These are phyloP conservation scores for Massospora cicadina DNA, from an alignment of 371 early-diverging fungal species.

Conservation along the genomic window DNA sequence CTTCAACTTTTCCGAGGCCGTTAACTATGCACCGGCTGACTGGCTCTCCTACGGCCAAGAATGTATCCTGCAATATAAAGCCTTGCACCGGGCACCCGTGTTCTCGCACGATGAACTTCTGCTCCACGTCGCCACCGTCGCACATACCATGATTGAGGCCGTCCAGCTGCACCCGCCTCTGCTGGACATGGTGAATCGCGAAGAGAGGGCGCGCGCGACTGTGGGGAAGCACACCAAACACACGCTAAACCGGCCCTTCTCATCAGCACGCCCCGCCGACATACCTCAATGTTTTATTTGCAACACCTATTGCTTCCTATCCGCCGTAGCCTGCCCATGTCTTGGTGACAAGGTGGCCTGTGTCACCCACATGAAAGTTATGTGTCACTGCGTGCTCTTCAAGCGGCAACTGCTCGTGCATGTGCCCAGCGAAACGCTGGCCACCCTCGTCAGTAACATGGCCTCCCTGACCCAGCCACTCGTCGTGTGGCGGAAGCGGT, in stretches of 20 bases:
- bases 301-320: constrained; percentile 5
- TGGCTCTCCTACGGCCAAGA: constrained; percentile 72
- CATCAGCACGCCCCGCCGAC: not conserved
- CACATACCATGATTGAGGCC: not conserved
- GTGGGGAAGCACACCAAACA: not conserved
- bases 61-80: constrained; percentile 62
- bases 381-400: not conserved
- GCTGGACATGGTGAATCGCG: not conserved
- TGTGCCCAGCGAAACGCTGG: not conserved
- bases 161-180: not conserved
- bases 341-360: not conserved
- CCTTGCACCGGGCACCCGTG: constrained; percentile 61
- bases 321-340: not conserved
- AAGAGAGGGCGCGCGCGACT: not conserved
- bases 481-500: not conserved
- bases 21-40: constrained; percentile 83
- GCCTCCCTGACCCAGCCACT: not conserved
- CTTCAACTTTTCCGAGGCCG: constrained; percentile 92
- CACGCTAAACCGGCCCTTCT: not conserved
- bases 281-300: constrained; percentile 1
- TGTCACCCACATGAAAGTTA: not conserved
- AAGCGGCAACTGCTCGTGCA: not conserved
- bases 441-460: not conserved
- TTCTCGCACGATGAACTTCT: constrained; percentile 88
- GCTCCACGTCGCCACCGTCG: constrained; percentile 13